Conservation (phyloP, 768 basidiomycete genomes). For the Coprinopsis cinerea region DNA sequence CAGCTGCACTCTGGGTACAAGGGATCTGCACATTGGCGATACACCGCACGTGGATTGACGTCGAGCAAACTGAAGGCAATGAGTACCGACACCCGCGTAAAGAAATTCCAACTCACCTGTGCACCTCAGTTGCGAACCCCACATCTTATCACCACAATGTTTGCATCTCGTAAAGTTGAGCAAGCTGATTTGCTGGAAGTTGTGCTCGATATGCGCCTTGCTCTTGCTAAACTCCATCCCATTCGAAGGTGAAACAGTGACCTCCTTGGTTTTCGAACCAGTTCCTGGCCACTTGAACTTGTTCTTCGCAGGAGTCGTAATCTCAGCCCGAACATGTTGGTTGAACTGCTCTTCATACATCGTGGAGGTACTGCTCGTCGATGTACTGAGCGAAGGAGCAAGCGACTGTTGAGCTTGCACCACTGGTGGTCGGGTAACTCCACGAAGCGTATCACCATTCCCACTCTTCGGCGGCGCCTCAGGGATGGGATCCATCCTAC, state of each 20-base stretch:
- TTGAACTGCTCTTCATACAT: slow-evolving; percentile 41
- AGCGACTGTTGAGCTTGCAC: slow-evolving; percentile 19
- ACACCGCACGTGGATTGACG: slow-evolving; percentile 87
- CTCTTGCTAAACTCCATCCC: slow-evolving; percentile 28
- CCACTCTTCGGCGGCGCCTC: slow-evolving; percentile 28
- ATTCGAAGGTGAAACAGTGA: slow-evolving; percentile 21
- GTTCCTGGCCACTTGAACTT: slow-evolving; percentile 75
- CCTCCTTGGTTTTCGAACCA: slow-evolving; percentile 41
- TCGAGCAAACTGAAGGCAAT: slow-evolving; percentile 58
- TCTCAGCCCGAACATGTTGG: slow-evolving; percentile 32
- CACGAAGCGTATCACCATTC: slow-evolving; percentile 5
- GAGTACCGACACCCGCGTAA: neutral
- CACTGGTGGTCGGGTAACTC: slow-evolving; percentile 16
- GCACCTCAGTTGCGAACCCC: slow-evolving; percentile 94
- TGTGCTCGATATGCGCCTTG: slow-evolving; percentile 55
- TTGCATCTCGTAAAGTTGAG: slow-evolving; percentile 90
- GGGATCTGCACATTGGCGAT: slow-evolving; percentile 55
- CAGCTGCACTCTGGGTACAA: slow-evolving; percentile 51
- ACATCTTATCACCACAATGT: slow-evolving; percentile 96
- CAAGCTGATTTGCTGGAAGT: slow-evolving; percentile 85
- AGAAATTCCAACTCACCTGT: slow-evolving; percentile 49
- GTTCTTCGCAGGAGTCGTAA: slow-evolving; percentile 44
- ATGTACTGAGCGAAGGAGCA: slow-evolving; percentile 36
- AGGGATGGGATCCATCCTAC: slow-evolving; percentile 60
- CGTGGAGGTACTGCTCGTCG: slow-evolving; percentile 40